Conservation (phyloP, 208 protist species). For the Trypanosomatidae sp. region DNA sequence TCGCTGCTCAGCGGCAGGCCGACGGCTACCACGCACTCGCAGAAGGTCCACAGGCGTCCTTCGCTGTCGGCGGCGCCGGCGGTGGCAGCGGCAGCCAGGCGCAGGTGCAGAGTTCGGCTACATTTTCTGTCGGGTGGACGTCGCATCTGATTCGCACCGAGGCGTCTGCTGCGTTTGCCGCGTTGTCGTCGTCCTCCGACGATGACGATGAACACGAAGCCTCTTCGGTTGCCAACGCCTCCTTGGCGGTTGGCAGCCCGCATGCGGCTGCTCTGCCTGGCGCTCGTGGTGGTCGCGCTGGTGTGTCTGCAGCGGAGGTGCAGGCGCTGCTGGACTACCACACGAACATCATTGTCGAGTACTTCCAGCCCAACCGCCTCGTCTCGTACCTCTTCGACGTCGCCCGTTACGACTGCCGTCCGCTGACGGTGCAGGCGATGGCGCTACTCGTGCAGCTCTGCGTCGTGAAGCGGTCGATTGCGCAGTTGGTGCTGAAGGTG, state of each 20-base stretch:
- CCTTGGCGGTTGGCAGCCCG: no score
- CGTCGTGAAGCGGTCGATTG: constrained; percentile 53
- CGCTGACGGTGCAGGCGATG: constrained; percentile 65
- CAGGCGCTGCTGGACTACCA: constrained; percentile 45
- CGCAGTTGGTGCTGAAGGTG: constrained; percentile 61
- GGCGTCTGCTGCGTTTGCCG: background rate
- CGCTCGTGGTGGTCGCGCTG: no score
- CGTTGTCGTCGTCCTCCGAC: background rate
- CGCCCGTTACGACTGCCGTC: constrained; percentile 46
- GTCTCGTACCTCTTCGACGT: constrained; percentile 70
- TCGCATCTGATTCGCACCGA: background rate
- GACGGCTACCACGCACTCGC: constrained; percentile 6
- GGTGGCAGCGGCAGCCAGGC: background rate
- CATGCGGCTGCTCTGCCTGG: no score
- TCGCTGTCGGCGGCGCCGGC: no score
- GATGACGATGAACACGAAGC: no score
- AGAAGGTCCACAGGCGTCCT: background rate
- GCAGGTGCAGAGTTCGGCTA: background rate
- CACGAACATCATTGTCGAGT: constrained; percentile 30
- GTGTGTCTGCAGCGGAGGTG: constrained; percentile 31
- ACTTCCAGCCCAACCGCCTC: constrained; percentile 43
- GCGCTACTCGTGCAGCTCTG: constrained; percentile 68
- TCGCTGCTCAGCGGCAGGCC: constrained; percentile 3
- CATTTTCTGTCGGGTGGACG: background rate
- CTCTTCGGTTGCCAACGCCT: no score